These are phyloP conservation scores for Trichoderma citrinoviride DNA, from an alignment of 2,329 filamentous ascomycete species.

Conservation along the genomic window DNA sequence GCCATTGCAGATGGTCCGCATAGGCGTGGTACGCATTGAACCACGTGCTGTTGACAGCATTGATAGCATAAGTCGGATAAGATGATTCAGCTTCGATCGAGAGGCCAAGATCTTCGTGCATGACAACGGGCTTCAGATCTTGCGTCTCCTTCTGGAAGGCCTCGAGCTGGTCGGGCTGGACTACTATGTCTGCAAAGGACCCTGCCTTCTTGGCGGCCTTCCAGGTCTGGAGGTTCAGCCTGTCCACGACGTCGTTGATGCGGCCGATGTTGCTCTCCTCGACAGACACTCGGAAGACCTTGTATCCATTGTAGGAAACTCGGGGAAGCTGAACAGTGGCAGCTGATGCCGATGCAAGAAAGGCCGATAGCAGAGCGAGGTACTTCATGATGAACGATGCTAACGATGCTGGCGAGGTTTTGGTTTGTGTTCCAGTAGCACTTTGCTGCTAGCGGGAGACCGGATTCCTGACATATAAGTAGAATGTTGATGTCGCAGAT, in stretches of 20 bases:
- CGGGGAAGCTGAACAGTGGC: conserved; percentile 17
- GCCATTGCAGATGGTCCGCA: conserved; percentile 48
- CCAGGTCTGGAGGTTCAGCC: conserved; percentile 39
- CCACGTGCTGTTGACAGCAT: conserved; percentile 37
- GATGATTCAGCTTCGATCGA: conserved; percentile 38
- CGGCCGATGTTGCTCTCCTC: conserved; percentile 31
- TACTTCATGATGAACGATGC: conserved; percentile 24
- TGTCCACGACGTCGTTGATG: conserved; percentile 36
- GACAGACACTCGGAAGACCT: conserved; percentile 44
- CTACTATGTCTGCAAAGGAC: conserved; percentile 41
- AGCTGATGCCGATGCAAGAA: conserved; percentile 24
- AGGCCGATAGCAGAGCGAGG: conserved; percentile 20
- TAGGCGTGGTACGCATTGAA: conserved; percentile 55
- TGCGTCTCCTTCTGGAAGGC: conserved; percentile 35
- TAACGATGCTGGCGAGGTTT: background rate
- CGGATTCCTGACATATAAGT: background rate
- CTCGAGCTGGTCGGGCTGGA: conserved; percentile 36
- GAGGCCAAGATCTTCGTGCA: conserved; percentile 42
- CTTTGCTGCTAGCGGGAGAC: background rate
- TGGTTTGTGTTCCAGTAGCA: conserved; percentile 1
- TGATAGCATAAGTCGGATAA: conserved; percentile 27
- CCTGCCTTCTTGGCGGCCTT: conserved; percentile 37
- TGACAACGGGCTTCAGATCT: conserved; percentile 34
- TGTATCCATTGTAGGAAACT: conserved; percentile 44
- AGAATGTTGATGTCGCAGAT: background rate